Evolutionary conservation across 129 eudicot genomes (phyloP), one percentile per base, ranked within the genome.

Genomic region (Pulicaria dysenterica): DNA sequence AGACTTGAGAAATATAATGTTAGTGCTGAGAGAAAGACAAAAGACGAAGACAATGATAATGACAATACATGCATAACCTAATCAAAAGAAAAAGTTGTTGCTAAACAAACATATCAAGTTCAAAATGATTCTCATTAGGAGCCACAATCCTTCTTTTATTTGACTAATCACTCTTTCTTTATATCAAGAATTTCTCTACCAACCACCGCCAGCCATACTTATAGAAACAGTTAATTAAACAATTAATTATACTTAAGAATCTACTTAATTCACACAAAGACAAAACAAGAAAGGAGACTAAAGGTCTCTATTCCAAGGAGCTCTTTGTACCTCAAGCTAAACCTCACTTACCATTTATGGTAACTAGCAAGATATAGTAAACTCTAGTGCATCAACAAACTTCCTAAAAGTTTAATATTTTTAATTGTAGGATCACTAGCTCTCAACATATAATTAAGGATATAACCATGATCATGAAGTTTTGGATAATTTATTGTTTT

Each of bases 41-140:
- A 59, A 59, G 43, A 47, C n/a, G 47, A 67, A 67, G 72, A 67
- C 73, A 62, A 41, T 44, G 58, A 72, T 24, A 57, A 58, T 6
- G 76, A 72, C 68, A 71, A 71, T 71, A 71, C 45, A 57, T 71
- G 34, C 55, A 69, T 42, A 44, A 71, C 8, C 9, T 72, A 44
- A 72, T 72, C 12, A 54, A 72, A 72, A 72, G 67, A 6, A 58
- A 72, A 72, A 72, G 58, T 57, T 72, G 16, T 58, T 57, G 57
- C 47, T 72, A 72, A 72, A 72, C 58, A 72, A 72, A 58, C 47
- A 57, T 72, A 72, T 72, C 76, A 72, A 36, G 17, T 57, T 57
- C 7, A 7, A 72, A 57, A 72, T 10, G 76, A 72, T 72, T 72
- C 76, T 56, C 76, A 58, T 44, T 71, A 56, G 67, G 46, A 56